Evolutionary conservation across 345 rosid species (phyloP), one percentile per base, ranked within the genome.

Genomic region (Anastatica hierochuntica): DNA sequence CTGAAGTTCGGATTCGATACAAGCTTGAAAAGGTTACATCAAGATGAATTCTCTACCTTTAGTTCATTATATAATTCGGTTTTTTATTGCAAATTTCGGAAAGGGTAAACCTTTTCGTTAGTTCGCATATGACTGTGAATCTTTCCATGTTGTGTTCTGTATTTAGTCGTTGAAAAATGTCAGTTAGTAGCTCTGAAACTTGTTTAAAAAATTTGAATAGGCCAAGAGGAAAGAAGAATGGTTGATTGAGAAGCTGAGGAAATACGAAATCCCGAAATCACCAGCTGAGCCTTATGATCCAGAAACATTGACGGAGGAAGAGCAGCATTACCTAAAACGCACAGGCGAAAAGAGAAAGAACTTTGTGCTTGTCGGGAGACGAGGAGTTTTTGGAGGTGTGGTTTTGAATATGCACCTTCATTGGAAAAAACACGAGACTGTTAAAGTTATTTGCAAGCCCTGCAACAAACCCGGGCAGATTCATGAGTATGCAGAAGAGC

Each of bases 321-420:
- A 90, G 80, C 80, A 49, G 72, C 97, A 86, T 75, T 90, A 80
- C 76, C 53, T 86, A 38, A 86, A 82, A 77, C 96, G 94, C 43
- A 86, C 86, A 14, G 90, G 94, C 19, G 96, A 84, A 72, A 90
- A 90, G 73, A 86, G 79, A 67, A 86, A 84, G 56, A 80, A 86
- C 59, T 90, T 76, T 66, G 81, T 82, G 10, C 86, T 76, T 34
- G 87, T 90, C 29, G 94, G 97, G 34, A 82, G 97, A 64, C 80
- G 96, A 23, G 97, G 97, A 53, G 94, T 86, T 16, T 86, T 90
- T 76, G 96, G 97, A 47, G 97, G 97, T 19, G 92, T 90, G 47
- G 90, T 90, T 66, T 78, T 86, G 38, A 90, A 86, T 63, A 80
- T 90, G 90, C 97, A 90, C 73, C 95, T 90, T 29, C 97, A 90